Evolutionary conservation across 2,329 filamentous ascomycete species (phyloP).

Genomic region (Penicillium sp.): DNA sequence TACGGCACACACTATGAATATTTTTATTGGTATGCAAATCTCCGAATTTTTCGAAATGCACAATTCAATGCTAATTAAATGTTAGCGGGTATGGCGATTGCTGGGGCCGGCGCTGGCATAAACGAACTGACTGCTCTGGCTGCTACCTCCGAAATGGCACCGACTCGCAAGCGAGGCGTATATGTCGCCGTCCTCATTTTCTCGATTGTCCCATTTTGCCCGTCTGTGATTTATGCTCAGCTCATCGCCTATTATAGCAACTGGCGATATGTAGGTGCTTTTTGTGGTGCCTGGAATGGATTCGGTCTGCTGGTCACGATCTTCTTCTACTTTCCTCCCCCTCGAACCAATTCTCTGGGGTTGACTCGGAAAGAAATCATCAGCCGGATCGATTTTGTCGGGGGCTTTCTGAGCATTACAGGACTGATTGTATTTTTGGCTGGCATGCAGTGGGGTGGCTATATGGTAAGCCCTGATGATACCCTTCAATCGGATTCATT

Average conservation of each 20-base stretch:
- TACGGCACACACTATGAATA: slow-evolving; percentile 62
- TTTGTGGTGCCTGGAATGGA: slow-evolving; percentile 48
- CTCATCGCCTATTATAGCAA: slow-evolving; percentile 53
- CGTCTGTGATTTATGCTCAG: slow-evolving; percentile 66
- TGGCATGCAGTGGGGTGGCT: slow-evolving; percentile 58
- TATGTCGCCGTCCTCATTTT: slow-evolving; percentile 66
- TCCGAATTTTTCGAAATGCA: slow-evolving; percentile 58
- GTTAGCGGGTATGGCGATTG: slow-evolving; percentile 59
- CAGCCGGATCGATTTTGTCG: slow-evolving; percentile 55
- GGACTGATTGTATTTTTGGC: slow-evolving; percentile 55
- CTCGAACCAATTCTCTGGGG: slow-evolving; percentile 46
- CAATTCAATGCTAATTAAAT: slow-evolving; percentile 20
- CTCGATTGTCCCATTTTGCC: slow-evolving; percentile 66
- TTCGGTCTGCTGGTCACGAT: slow-evolving; percentile 48
- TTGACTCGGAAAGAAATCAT: slow-evolving; percentile 46
- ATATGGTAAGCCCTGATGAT: slow-evolving; percentile 37
- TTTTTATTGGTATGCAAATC: slow-evolving; percentile 60
- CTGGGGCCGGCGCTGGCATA: slow-evolving; percentile 68
- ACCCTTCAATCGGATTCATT: neutral
- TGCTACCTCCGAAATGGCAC: slow-evolving; percentile 69
- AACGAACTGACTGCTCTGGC: slow-evolving; percentile 71
- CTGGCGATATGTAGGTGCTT: slow-evolving; percentile 51
- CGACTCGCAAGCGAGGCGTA: slow-evolving; percentile 65
- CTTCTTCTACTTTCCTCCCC: slow-evolving; percentile 52
- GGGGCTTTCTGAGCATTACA: slow-evolving; percentile 53